Evolutionary conservation across 2,329 filamentous ascomycete species (phyloP).

Genomic region (Cytospora piceicola): DNA sequence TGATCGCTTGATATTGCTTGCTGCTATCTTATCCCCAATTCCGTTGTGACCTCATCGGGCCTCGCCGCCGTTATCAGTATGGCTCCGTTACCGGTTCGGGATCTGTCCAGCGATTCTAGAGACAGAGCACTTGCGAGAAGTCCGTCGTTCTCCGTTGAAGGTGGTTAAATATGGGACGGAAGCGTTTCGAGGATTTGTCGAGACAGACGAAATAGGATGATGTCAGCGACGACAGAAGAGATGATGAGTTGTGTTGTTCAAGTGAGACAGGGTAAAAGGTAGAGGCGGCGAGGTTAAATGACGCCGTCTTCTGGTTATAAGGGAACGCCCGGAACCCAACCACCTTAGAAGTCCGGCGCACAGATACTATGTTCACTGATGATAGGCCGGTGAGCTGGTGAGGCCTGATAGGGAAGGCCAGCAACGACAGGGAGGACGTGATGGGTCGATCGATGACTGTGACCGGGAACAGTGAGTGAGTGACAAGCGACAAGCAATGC

Average conservation of each 20-base stretch:
- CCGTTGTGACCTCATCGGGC: slow-evolving; percentile 20
- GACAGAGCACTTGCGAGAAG: neutral
- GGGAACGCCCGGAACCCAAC: neutral
- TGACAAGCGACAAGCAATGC: neutral
- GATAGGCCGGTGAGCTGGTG: slow-evolving; percentile 14
- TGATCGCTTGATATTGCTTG: slow-evolving; percentile 9
- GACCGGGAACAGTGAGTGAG: slow-evolving; percentile 3
- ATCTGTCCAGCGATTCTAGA: neutral
- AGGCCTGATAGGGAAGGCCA: slow-evolving; percentile 23
- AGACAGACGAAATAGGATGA: neutral
- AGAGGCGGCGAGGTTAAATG: neutral
- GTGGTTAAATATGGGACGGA: neutral
- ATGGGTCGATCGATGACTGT: neutral
- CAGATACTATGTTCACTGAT: neutral
- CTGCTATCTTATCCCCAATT: slow-evolving; percentile 1
- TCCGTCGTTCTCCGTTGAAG: neutral
- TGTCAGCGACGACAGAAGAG: slow-evolving; percentile 6
- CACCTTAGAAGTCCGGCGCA: neutral
- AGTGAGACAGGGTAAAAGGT: neutral
- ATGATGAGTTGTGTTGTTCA: neutral
- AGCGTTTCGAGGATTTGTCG: neutral
- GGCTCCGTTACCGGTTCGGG: neutral
- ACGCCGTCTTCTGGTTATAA: neutral
- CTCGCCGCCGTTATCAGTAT: slow-evolving; percentile 2
- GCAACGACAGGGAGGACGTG: slow-evolving; percentile 8